A percentile compares a stretch with the other conserved stretches of the same genome.
Conservation (phyloP, 2,329 filamentous ascomycete genomes). For the Calonectria montana region DNA sequence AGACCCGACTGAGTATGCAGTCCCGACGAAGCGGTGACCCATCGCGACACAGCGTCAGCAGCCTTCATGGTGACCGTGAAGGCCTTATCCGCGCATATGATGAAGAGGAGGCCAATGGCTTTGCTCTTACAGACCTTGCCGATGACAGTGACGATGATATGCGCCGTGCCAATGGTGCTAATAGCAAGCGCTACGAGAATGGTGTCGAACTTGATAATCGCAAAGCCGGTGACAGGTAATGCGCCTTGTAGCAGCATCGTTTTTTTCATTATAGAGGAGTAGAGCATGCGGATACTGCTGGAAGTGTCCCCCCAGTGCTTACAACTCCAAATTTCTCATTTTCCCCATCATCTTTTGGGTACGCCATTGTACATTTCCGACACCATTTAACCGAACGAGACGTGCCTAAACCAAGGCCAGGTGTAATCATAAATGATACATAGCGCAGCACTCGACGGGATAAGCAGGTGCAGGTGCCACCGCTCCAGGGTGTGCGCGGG, state of each 20-base stretch:
- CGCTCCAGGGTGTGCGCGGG: constrained; percentile 30
- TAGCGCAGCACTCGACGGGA: constrained; percentile 27
- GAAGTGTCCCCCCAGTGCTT: constrained; percentile 4
- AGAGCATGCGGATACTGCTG: constrained; percentile 20
- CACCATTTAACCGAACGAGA: constrained; percentile 36
- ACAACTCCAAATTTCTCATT: constrained; percentile 27
- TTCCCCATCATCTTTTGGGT: constrained; percentile 35
- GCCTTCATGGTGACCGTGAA: constrained; percentile 76
- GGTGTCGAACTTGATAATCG: constrained; percentile 64
- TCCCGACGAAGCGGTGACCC: constrained; percentile 79
- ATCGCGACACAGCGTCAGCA: constrained; percentile 71
- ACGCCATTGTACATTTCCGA: constrained; percentile 43
- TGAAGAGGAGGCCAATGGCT: constrained; percentile 78
- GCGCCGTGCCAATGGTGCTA: constrained; percentile 52
- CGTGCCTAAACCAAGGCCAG: constrained; percentile 33
- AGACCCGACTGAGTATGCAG: constrained; percentile 95
- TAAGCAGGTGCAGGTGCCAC: constrained; percentile 37
- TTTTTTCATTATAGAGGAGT: constrained; percentile 5
- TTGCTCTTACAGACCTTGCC: constrained; percentile 82
- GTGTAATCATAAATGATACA: constrained; percentile 38
- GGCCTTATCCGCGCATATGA: constrained; percentile 92
- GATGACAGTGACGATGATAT: constrained; percentile 79
- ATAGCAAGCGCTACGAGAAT: constrained; percentile 54
- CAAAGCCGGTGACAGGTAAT: constrained; percentile 53
- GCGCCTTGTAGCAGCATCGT: constrained; percentile 33